Percentiles rank a stretch among this genome's conserved stretches.
Conservation (phyloP, 2,329 filamentous ascomycete species). For the Venturia asperata region DNA sequence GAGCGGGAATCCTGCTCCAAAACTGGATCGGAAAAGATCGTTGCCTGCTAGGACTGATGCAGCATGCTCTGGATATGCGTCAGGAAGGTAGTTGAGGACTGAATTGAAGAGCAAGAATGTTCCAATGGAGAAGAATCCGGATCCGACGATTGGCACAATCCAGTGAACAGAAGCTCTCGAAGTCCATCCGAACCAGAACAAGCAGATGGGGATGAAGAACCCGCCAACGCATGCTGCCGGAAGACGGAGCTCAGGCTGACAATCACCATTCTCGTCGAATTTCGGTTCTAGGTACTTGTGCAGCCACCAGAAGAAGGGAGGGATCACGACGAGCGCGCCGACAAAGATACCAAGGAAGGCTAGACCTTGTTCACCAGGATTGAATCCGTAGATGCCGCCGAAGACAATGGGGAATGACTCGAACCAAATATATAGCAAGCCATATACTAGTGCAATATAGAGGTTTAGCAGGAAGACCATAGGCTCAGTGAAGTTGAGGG, state of each 20-base stretch:
- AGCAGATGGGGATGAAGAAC: constrained; percentile 27
- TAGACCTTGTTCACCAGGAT: constrained; percentile 27
- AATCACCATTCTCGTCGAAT: constrained; percentile 24
- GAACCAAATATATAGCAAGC: constrained; percentile 32
- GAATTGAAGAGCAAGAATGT: constrained; percentile 46
- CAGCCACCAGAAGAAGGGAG: constrained; percentile 32
- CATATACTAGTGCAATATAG: constrained; percentile 33
- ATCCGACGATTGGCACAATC: constrained; percentile 35
- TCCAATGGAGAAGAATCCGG: constrained; percentile 39
- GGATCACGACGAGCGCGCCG: constrained; percentile 27
- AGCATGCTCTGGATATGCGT: constrained; percentile 58
- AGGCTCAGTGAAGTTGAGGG: constrained; percentile 36
- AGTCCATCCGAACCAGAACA: constrained; percentile 38
- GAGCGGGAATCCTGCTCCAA: constrained; percentile 53
- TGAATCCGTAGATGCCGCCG: constrained; percentile 28
- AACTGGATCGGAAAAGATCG: constrained; percentile 48
- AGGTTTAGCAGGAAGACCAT: constrained; percentile 31
- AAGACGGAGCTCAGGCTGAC: constrained; percentile 32
- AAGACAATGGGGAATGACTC: constrained; percentile 32
- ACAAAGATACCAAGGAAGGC: constrained; percentile 31
- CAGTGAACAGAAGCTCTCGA: constrained; percentile 31
- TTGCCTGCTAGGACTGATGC: constrained; percentile 56
- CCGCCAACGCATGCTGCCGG: constrained; percentile 32
- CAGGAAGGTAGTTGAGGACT: constrained; percentile 53
- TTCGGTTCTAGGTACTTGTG: constrained; percentile 27